A percentile compares a stretch with the other conserved stretches of the same genome.
These are phyloP conservation scores for Talaromyces adpressus DNA, from an alignment of 495 filamentous ascomycete genomes.

Conservation along the genomic window DNA sequence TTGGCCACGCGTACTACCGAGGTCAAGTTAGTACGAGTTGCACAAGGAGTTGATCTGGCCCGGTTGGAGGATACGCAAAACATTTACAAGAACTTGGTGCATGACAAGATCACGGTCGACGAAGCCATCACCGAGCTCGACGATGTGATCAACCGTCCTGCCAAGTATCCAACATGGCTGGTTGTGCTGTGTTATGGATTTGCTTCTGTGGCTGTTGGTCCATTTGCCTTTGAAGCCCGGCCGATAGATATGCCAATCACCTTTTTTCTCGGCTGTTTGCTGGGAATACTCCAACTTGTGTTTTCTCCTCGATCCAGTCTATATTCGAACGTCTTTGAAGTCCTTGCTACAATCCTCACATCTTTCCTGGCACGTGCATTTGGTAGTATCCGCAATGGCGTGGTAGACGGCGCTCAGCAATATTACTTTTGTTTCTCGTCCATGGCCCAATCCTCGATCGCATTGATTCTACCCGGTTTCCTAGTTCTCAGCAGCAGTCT, in stretches of 20 bases:
- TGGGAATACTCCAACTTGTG: conserved; percentile 78
- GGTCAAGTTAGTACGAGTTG: conserved; percentile 75
- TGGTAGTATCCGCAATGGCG: conserved; percentile 55
- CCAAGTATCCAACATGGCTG: conserved; percentile 65
- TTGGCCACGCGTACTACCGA: conserved; percentile 83
- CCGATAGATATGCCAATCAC: conserved; percentile 82
- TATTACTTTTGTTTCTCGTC: conserved; percentile 83
- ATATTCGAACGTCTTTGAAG: conserved; percentile 81
- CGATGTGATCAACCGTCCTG: conserved; percentile 55
- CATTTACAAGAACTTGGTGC: conserved; percentile 89
- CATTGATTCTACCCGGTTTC: conserved; percentile 86
- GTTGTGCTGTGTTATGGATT: conserved; percentile 74
- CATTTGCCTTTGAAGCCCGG: conserved; percentile 81
- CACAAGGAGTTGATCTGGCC: conserved; percentile 77
- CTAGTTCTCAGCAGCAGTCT: conserved; percentile 75
- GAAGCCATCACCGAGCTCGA: conserved; percentile 70
- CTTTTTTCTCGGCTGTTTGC: conserved; percentile 74
- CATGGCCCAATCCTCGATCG: conserved; percentile 84
- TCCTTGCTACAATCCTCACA: conserved; percentile 75
- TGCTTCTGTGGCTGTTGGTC: conserved; percentile 69
- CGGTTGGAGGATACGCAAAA: conserved; percentile 79
- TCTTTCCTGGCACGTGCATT: conserved; percentile 83
- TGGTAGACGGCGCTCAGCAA: conserved; percentile 44
- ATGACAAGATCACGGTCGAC: conserved; percentile 78
- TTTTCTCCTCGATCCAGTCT: conserved; percentile 73